A percentile compares a stretch with the other conserved stretches of the same genome.
phyloP scores from a whole-genome alignment of 306 rosid genomes.

The Ammopiptanthus mongolicus region DNA sequence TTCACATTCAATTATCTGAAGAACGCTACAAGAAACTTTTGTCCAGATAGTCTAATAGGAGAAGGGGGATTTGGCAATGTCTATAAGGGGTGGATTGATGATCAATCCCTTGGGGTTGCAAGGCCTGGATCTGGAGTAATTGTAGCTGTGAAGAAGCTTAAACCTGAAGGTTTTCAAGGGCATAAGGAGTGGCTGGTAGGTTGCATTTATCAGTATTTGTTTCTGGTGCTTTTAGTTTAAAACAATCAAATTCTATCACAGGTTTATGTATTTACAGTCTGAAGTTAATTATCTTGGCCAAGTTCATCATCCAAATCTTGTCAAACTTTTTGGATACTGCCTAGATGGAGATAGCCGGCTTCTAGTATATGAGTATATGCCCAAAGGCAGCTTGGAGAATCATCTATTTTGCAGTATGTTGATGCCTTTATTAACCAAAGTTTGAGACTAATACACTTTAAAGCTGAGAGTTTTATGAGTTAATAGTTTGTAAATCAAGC shows the following conservation, averaged over 20 bases:
- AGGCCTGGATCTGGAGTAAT: slow-evolving; percentile 58
- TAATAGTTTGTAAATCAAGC: not conserved
- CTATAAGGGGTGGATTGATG: slow-evolving; percentile 72
- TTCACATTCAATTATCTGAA: slow-evolving; percentile 56
- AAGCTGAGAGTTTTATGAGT: not conserved
- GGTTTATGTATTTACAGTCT: slow-evolving; percentile 36
- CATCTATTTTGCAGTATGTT: slow-evolving; percentile 65
- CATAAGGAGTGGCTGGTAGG: slow-evolving; percentile 83
- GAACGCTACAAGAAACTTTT: slow-evolving; percentile 59
- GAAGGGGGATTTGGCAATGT: slow-evolving; percentile 81
- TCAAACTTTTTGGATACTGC: slow-evolving; percentile 68
- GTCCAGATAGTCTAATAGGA: slow-evolving; percentile 57
- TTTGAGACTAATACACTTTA: not conserved
- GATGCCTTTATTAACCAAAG: not conserved
- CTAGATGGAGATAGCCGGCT: slow-evolving; percentile 57
- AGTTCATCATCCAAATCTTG: slow-evolving; percentile 71
- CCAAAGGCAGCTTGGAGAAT: slow-evolving; percentile 65
- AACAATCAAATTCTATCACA: slow-evolving; percentile 12
- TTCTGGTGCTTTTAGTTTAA: not conserved
- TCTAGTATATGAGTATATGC: slow-evolving; percentile 71
- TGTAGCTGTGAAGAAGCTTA: slow-evolving; percentile 70
- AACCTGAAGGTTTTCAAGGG: slow-evolving; percentile 64
- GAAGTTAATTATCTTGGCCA: slow-evolving; percentile 71
- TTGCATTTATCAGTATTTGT: not conserved
- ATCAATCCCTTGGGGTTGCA: slow-evolving; percentile 32